Evolutionary conservation across 2,329 filamentous ascomycete genomes (phyloP).

Genomic region (Botrytis hyacinthi): DNA sequence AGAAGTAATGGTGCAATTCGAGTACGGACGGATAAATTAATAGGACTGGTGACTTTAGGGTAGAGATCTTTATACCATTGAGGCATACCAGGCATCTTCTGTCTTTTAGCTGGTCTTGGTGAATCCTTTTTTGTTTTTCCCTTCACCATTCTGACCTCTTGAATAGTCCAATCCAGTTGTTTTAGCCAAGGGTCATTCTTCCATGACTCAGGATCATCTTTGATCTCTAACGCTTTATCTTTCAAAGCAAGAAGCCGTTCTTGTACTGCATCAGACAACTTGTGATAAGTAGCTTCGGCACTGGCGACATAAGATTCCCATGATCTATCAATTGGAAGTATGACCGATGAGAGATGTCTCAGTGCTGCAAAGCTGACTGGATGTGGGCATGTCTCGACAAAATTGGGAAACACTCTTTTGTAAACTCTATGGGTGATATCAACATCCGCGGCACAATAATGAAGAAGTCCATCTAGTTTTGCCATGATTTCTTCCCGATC

Average conservation of each 20-base stretch:
- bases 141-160: conserved; percentile 88
- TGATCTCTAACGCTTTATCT: conserved; percentile 73
- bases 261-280: conserved; percentile 73
- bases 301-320: conserved; percentile 85
- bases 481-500: conserved; percentile 67
- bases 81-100: conserved; percentile 94
- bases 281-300: conserved; percentile 80
- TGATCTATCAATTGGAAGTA: conserved; percentile 81
- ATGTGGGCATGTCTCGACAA: conserved; percentile 86
- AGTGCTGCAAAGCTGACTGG: conserved; percentile 95
- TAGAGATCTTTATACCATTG: conserved; percentile 96
- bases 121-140: conserved; percentile 83
- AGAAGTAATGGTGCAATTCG: conserved; percentile 83
- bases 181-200: conserved; percentile 82
- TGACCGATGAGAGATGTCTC: conserved; percentile 88
- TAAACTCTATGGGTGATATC: conserved; percentile 92
- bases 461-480: conserved; percentile 77
- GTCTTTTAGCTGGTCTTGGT: conserved; percentile 71
- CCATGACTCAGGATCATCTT: conserved; percentile 67
- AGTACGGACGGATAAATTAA: conserved; percentile 80
- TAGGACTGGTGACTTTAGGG: conserved; percentile 61
- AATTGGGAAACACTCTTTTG: conserved; percentile 86
- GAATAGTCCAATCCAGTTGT: conserved; percentile 93
- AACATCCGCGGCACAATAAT: conserved; percentile 95
- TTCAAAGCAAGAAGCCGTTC: conserved; percentile 71